Percentiles rank a stretch among this genome's conserved stretches.
These are phyloP conservation scores for Phytophthora colocasiae DNA, from an alignment of 352 stramenopile genomes.

Conservation along the genomic window DNA sequence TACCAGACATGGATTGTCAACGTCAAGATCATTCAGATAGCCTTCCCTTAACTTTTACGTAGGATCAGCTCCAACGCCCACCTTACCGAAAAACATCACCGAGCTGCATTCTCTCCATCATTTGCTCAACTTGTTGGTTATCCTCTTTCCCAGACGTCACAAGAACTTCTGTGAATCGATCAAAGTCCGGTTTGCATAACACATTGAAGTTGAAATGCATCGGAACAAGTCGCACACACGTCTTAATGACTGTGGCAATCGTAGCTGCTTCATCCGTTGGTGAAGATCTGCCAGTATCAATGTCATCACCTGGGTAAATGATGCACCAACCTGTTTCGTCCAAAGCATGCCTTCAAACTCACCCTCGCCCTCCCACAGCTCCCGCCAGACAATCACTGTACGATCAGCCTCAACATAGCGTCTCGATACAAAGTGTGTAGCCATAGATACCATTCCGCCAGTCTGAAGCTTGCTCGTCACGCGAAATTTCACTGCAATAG, in stretches of 20 bases:
- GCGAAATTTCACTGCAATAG: constrained; percentile 29
- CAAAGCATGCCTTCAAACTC: constrained; percentile 23
- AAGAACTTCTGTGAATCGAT: constrained; percentile 29
- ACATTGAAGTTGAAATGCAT: constrained; percentile 25
- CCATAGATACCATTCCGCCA: constrained; percentile 15
- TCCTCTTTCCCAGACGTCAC: constrained; percentile 38
- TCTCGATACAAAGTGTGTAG: constrained; percentile 41
- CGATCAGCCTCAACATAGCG: constrained; percentile 53
- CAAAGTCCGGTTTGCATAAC: constrained; percentile 5
- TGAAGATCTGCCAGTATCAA: neutral
- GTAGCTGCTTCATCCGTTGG: neutral
- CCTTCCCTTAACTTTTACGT: no score
- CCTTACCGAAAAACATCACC: constrained; percentile 11
- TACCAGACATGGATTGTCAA: no score
- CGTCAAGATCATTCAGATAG: no score
- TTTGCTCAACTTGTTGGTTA: constrained; percentile 27
- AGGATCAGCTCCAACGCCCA: neutral
- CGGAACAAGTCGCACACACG: constrained; percentile 32
- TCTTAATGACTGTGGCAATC: constrained; percentile 19
- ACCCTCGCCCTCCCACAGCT: constrained; percentile 49
- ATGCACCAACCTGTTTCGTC: constrained; percentile 37
- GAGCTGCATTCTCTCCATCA: constrained; percentile 31
- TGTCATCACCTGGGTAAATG: constrained; percentile 5
- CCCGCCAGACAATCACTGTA: constrained; percentile 58
- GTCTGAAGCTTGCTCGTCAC: constrained; percentile 18